phyloP scores from a whole-genome alignment of 2,329 filamentous ascomycete genomes.

The Aquanectria penicillioides region DNA sequence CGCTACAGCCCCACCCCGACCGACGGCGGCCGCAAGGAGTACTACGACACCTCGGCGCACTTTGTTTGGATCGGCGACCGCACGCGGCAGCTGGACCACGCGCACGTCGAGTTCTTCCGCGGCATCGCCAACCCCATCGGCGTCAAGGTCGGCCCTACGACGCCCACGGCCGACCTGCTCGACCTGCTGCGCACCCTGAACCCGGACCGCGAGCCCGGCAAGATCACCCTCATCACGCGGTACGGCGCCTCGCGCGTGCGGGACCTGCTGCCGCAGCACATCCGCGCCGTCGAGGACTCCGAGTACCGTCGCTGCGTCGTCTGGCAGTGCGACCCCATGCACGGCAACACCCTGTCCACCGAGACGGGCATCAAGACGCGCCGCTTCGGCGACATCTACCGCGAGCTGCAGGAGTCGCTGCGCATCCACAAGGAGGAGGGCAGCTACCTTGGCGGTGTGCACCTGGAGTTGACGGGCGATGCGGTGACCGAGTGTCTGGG shows the following conservation, averaged over 20 bases:
- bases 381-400: conserved; percentile 88
- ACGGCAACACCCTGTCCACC: conserved; percentile 80
- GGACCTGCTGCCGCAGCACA: conserved; percentile 82
- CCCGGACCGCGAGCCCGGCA: conserved; percentile 82
- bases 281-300: conserved; percentile 85
- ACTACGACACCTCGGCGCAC: conserved; percentile 94
- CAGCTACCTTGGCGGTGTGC: conserved; percentile 91
- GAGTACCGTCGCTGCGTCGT: conserved; percentile 76
- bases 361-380: conserved; percentile 88
- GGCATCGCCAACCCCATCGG: conserved; percentile 96
- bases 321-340: conserved; percentile 99
- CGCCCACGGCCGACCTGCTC: conserved; percentile 79
- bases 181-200: conserved; percentile 86
- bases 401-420: conserved; percentile 84
- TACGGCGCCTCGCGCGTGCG: conserved; percentile 86
- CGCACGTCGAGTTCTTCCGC: conserved; percentile 97
- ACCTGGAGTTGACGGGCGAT: conserved; percentile 94
- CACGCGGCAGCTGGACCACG: conserved; percentile 91
- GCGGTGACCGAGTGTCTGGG: conserved; percentile 96
- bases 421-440: conserved; percentile 84
- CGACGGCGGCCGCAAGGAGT: conserved; percentile 62
- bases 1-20: conserved; percentile 55
- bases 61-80: conserved; percentile 99
- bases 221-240: conserved; percentile 95
- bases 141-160: conserved; percentile 93